A percentile compares a stretch with the other conserved stretches of the same genome.
Evolutionary conservation across 1,284 basidiomycete species (phyloP).

Genomic region (Anthracocystis panici-leucophaei): DNA sequence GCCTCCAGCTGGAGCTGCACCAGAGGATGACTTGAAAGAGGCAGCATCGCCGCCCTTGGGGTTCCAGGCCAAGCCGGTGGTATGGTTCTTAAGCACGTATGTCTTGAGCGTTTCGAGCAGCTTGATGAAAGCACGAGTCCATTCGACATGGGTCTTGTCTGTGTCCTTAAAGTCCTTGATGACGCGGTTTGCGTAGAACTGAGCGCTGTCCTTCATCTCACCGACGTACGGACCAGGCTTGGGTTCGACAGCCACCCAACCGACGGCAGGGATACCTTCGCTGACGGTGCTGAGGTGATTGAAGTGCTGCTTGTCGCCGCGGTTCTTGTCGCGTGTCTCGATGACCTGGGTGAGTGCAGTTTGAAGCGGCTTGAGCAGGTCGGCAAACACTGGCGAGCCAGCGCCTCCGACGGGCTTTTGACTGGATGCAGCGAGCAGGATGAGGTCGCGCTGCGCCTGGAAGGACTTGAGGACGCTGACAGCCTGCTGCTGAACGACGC

Average conservation of each 20-base stretch:
- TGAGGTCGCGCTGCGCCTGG: slow-evolving; percentile 77
- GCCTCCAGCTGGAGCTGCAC: slow-evolving; percentile 74
- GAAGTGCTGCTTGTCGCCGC: slow-evolving; percentile 84
- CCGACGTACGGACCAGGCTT: slow-evolving; percentile 86
- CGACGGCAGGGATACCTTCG: slow-evolving; percentile 85
- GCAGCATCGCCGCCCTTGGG: slow-evolving; percentile 70
- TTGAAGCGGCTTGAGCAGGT: slow-evolving; percentile 80
- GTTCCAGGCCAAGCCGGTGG: slow-evolving; percentile 92
- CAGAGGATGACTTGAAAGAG: slow-evolving; percentile 42
- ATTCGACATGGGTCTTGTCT: slow-evolving; percentile 88
- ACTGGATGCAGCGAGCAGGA: slow-evolving; percentile 80
- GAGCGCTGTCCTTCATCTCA: slow-evolving; percentile 87
- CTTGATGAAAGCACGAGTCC: slow-evolving; percentile 81
- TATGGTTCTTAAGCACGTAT: slow-evolving; percentile 88
- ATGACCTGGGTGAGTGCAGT: slow-evolving; percentile 81
- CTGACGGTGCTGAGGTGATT: slow-evolving; percentile 84
- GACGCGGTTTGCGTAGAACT: slow-evolving; percentile 91
- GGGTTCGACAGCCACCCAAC: slow-evolving; percentile 86
- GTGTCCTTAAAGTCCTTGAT: slow-evolving; percentile 90
- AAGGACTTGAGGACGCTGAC: slow-evolving; percentile 79
- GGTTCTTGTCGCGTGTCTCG: slow-evolving; percentile 83
- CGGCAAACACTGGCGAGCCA: slow-evolving; percentile 75
- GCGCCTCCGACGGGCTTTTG: slow-evolving; percentile 76
- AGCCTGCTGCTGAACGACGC: slow-evolving; percentile 77
- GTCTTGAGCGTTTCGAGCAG: slow-evolving; percentile 83